phyloP scores from a whole-genome alignment of 352 stramenopile genomes.

The Globisporangium mamillatum region DNA sequence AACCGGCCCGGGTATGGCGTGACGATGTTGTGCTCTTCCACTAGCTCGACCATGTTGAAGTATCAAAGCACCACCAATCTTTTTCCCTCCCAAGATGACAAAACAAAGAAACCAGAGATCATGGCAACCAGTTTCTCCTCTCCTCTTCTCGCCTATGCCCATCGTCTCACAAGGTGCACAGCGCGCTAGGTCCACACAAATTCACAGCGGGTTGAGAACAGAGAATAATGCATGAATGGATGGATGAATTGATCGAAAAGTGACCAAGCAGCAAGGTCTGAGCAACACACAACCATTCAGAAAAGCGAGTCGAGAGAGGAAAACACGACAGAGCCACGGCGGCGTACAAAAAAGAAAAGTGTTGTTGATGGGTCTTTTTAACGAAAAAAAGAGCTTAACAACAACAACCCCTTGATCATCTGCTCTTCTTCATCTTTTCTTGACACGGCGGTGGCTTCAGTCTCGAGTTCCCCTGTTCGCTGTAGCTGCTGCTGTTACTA shows the following conservation, averaged over 20 bases:
- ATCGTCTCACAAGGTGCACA: not conserved
- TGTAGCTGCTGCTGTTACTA: not conserved
- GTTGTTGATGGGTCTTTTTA: constrained; percentile 2
- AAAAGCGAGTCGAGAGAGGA: not conserved
- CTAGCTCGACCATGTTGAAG: not conserved
- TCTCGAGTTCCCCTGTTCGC: constrained; percentile 10
- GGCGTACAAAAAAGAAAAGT: constrained; percentile 8
- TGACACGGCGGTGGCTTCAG: constrained; percentile 4
- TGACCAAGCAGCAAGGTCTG: not conserved
- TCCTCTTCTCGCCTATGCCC: no score
- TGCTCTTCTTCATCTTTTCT: constrained; percentile 10
- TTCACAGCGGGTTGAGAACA: no score
- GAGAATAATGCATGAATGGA: no score
- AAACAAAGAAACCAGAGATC: not conserved
- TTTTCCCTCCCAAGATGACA: not conserved
- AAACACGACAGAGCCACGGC: not conserved
- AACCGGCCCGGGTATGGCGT: not conserved
- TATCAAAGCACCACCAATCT: not conserved
- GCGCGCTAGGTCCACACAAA: no score
- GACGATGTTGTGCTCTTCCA: not conserved
- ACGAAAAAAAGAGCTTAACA: constrained; percentile 4
- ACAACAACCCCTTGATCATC: constrained; percentile 2
- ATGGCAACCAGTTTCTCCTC: not conserved
- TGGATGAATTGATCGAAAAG: not conserved
- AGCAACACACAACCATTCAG: not conserved